Conservation (phyloP, 768 basidiomycete species). For the Phallus indusiatus region DNA sequence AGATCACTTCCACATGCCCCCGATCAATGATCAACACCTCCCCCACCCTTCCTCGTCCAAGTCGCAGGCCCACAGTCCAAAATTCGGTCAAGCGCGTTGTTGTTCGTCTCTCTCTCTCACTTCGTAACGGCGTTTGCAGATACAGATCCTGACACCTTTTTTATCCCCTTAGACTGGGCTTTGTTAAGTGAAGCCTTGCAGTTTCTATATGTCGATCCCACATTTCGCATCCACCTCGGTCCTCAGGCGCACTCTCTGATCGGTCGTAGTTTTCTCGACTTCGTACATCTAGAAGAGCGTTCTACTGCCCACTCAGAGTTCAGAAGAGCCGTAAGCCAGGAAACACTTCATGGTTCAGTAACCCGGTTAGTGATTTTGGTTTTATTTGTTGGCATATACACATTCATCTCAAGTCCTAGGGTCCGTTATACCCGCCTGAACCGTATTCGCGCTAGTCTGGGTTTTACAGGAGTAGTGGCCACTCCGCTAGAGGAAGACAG, state of each 20-base stretch:
- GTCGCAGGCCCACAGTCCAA: conserved; percentile 28
- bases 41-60: not conserved
- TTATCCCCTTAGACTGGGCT: conserved; percentile 57
- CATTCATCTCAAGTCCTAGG: conserved; percentile 29
- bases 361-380: conserved; percentile 43
- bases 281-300: conserved; percentile 81
- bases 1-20: conserved; percentile 8
- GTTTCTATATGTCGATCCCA: conserved; percentile 80
- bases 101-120: conserved; percentile 40
- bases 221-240: conserved; percentile 61
- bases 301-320: conserved; percentile 66
- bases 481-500: conserved; percentile 61
- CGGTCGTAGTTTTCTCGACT: conserved; percentile 61
- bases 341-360: conserved; percentile 75
- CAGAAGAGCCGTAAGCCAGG: conserved; percentile 59
- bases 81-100: conserved; percentile 64
- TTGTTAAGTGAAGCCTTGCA: conserved; percentile 65
- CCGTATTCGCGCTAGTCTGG: conserved; percentile 62
- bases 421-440: conserved; percentile 74
- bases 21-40: conserved; percentile 4
- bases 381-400: conserved; percentile 1
- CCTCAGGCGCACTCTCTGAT: conserved; percentile 60
- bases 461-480: conserved; percentile 42
- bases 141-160: not conserved
- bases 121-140: conserved; percentile 15